Base-by-base conservation (phyloP, 1,284 basidiomycete species). In the Uromyces viciae-fabae region DNA sequence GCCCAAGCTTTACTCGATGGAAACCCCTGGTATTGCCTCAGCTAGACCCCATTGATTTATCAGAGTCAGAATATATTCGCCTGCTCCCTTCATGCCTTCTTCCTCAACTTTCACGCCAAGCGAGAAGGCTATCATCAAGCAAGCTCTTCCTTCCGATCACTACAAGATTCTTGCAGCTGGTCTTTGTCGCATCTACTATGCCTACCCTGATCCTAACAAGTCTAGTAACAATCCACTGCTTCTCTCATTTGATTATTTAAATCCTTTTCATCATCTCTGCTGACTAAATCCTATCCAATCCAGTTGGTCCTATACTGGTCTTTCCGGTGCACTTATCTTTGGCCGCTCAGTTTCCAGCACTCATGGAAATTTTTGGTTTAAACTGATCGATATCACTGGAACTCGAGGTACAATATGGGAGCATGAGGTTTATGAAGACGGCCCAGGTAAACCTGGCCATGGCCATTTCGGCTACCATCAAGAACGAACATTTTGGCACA, bases 401-500 rank as follows among this genome's bases (percentile, higher is more conserved):
- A 94, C 92, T 0, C 88, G 93, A 73, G 95, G 94, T 14, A 90
- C 95, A 40, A 91, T 95, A 60, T 99, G 96, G 96, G 91, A 95
- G 83, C 94, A 98, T 84, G 95, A 97, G 85, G 86, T 98, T 2
- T 97, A 95, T 83, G 90, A 93, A 52, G 66, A 78, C n/a, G 66
- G 66, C 25, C 66, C 76, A 2, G 64, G 64, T 15, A 52, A 36
- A 56, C 76, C 76, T 28, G 76, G 76, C 46, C 64, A 71, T 69
- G 76, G 76, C 46, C 91, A 91, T 62, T 91, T 97, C 82, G 90
- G 92, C 82, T 94, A 94, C 86, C 89, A 91, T 85, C 90, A 93
- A 85, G 96, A 98, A 85, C 89, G 95, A 82, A 90, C 92, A 1
- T 97, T 92, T 89, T 98, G 98, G 86, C 94, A 98, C 87, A 92